Conservation (phyloP, 352 stramenopile genomes). For the Phytophthora ohioensis region DNA sequence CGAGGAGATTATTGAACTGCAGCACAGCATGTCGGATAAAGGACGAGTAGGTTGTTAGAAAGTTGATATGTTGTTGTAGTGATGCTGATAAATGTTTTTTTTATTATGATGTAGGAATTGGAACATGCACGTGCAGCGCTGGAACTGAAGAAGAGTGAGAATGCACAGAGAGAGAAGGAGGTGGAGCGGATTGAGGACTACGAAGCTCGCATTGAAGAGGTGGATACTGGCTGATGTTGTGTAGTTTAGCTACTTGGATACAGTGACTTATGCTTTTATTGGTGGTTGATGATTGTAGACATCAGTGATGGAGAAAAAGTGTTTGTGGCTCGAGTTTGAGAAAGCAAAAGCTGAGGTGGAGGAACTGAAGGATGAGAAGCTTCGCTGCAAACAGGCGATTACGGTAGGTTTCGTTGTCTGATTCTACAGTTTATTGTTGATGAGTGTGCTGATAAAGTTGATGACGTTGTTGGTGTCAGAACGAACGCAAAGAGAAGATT, state of each 20-base stretch:
- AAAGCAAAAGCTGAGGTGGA: constrained; percentile 76
- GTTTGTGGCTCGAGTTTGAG: constrained; percentile 87
- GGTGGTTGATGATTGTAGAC: constrained; percentile 52
- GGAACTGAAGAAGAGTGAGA: constrained; percentile 88
- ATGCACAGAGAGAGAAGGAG: constrained; percentile 81
- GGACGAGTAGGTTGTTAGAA: constrained; percentile 48
- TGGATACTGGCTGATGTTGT: constrained; percentile 20
- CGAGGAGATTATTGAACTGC: constrained; percentile 82
- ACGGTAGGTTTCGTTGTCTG: constrained; percentile 43
- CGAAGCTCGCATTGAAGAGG: constrained; percentile 81
- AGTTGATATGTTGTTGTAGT: not conserved
- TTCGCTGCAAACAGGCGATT: constrained; percentile 72
- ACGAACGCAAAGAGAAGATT: constrained; percentile 71
- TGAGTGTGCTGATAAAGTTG: not conserved
- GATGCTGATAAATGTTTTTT: constrained; percentile 8
- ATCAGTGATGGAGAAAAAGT: constrained; percentile 88
- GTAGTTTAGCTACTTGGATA: not conserved
- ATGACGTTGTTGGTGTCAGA: constrained; percentile 37
- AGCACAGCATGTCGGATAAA: constrained; percentile 79
- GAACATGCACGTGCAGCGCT: constrained; percentile 67
- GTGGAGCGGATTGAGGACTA: constrained; percentile 88
- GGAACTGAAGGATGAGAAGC: constrained; percentile 73
- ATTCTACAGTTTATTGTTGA: not conserved
- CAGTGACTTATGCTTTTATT: not conserved
- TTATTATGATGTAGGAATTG: constrained; percentile 53